These are phyloP conservation scores for Cantharellus anzutake DNA, from an alignment of 768 basidiomycete species.

Conservation along the genomic window DNA sequence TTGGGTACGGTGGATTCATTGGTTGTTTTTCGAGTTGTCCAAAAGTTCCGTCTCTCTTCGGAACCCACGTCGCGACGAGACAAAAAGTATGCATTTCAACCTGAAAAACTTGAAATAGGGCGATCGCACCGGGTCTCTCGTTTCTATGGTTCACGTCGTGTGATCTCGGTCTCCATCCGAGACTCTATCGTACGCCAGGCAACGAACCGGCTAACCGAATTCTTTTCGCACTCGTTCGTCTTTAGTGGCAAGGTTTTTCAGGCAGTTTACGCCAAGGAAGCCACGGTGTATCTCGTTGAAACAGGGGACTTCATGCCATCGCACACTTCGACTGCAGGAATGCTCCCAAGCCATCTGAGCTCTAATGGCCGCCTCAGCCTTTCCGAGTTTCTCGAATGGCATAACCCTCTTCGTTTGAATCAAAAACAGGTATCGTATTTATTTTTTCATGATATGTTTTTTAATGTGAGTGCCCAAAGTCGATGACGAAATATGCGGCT, in stretches of 20 bases:
- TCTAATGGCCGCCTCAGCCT: conserved; percentile 16
- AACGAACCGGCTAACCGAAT: conserved; percentile 20
- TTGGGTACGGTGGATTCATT: neutral
- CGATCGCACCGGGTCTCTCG: conserved; percentile 39
- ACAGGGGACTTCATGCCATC: conserved; percentile 15
- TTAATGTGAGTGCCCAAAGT: conserved; percentile 18
- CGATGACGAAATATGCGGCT: conserved; percentile 45
- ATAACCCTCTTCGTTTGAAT: conserved; percentile 33
- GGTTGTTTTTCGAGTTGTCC: neutral
- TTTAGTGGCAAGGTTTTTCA: conserved; percentile 36
- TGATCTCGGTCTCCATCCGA: conserved; percentile 32
- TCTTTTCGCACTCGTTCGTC: conserved; percentile 31
- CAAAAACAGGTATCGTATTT: conserved; percentile 27
- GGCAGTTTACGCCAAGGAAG: conserved; percentile 42
- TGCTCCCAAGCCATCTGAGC: neutral
- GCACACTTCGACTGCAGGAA: neutral
- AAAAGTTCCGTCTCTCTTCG: neutral
- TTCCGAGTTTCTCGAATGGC: conserved; percentile 32
- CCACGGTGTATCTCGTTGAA: conserved; percentile 29
- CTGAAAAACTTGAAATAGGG: conserved; percentile 32
- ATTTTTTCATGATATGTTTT: neutral
- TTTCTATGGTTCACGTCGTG: conserved; percentile 40
- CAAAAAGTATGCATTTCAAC: conserved; percentile 19
- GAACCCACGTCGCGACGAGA: conserved; percentile 4
- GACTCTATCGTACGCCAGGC: conserved; percentile 17